Percentiles rank a stretch among this genome's conserved stretches.
Conservation (phyloP, 2,329 filamentous ascomycete species). For the Periglandula ipomoeae region DNA sequence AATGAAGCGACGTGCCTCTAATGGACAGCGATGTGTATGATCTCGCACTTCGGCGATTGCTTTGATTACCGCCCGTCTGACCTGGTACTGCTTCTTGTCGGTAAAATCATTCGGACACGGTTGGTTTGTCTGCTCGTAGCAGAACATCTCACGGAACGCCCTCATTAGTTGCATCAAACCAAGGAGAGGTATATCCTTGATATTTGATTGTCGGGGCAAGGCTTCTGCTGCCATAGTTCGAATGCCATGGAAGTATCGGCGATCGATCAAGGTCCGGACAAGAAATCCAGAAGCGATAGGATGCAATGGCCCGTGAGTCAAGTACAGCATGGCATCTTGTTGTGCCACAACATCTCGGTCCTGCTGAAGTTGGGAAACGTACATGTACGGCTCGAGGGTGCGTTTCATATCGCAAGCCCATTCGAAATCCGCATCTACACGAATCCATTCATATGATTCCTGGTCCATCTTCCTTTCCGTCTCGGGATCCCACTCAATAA, state of each 20-base stretch:
- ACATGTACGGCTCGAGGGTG: slow-evolving; percentile 93
- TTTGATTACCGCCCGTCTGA: slow-evolving; percentile 74
- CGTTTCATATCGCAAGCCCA: slow-evolving; percentile 83
- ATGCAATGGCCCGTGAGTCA: slow-evolving; percentile 58
- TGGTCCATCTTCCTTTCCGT: slow-evolving; percentile 87
- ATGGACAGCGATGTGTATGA: slow-evolving; percentile 63
- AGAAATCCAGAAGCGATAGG: slow-evolving; percentile 83
- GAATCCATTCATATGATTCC: slow-evolving; percentile 97
- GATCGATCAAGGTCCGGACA: slow-evolving; percentile 80
- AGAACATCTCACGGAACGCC: slow-evolving; percentile 82
- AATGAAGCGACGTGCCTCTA: slow-evolving; percentile 72
- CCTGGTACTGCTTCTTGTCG: slow-evolving; percentile 74
- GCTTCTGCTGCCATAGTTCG: slow-evolving; percentile 75
- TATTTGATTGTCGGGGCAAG: slow-evolving; percentile 65
- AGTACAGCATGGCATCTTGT: slow-evolving; percentile 66
- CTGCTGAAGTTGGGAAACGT: slow-evolving; percentile 91
- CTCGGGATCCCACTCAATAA: slow-evolving; percentile 82
- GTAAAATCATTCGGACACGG: slow-evolving; percentile 86
- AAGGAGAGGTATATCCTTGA: slow-evolving; percentile 58
- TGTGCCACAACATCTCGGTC: slow-evolving; percentile 94
- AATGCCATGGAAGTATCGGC: slow-evolving; percentile 88
- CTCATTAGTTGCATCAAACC: slow-evolving; percentile 78
- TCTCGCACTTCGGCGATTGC: slow-evolving; percentile 75
- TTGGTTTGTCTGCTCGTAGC: slow-evolving; percentile 66
- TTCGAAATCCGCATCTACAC: slow-evolving; percentile 95